Evolutionary conservation across 305 asterid species (phyloP), one percentile per base, ranked within the genome.

Genomic region (Fraxinus platypoda): DNA sequence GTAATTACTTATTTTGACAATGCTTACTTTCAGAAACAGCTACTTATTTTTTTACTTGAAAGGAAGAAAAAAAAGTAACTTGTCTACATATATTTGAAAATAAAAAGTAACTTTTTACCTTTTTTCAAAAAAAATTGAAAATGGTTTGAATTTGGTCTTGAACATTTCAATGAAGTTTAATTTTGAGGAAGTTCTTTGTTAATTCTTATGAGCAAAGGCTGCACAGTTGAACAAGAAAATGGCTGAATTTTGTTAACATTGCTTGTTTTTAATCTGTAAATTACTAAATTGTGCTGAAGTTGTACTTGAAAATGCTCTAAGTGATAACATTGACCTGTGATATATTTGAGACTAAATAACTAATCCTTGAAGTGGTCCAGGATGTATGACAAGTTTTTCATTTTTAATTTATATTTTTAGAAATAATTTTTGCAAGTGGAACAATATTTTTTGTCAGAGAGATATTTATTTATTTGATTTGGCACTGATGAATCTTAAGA

Each of bases 71-170:
- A 8, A n/a, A 19, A n/a, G 26, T n/a, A n/a, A 54, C 25, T 54
- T n/a, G 21, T 54, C 26, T n/a, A 54, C 25, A n/a, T 13, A 21
- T n/a, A 19, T 54, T 54, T 54, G 66, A 54, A n/a, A 54, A 54
- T 54, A n/a, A 54, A 54, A 54, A n/a, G 26, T 59, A 0, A 59
- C 70, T 21, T 59, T 21, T 59, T 59, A 13, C 12, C 28, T 21
- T 62, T 59, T 21, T 57, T 19, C 75, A 12, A 49, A 49, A 57
- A 57, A 0, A 19, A 74, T 72, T 54, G 12, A 28, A 73, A 52
- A 73, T 57, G 73, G 64, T 59, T n/a, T 64, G 68, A 74, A 43
- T 77, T 74, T 79, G 77, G 41, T 74, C 26, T 54, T 62, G 12
- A 34, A 43, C 37, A 73, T 37, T 34, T 72, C 75, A 76, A 35